Base-by-base conservation (phyloP, 371 early-diverging fungal genomes). In the Sporodiniella umbellata region DNA sequence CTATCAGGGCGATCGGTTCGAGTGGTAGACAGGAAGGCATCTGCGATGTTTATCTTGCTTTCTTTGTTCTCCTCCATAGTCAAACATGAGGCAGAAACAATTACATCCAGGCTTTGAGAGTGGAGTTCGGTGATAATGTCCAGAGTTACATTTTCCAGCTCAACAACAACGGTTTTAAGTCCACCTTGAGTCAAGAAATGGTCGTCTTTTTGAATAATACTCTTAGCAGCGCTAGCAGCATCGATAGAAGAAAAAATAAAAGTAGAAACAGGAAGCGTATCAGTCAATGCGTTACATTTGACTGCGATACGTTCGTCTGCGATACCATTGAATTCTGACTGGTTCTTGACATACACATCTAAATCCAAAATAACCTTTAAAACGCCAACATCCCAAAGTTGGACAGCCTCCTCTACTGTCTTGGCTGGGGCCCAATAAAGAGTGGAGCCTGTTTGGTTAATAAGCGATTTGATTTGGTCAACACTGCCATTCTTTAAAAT, bases 1-100 rank as follows among this genome's bases (percentile, higher is more conserved):
- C 90, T 93, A 68, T 96, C 97, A 14, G 86, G 48, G 22, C 98
- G 88, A 65, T 98, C 98, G 0, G 94, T 83, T 12, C 60, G 70
- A 10, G 84, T 68, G 11, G 75, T 72, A 21, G 86, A 79, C 43
- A 83, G 66, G 45, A 90, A 80, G 12, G 88, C 89, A 15, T 85
- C 80, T 0, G 80, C 89, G 28, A 91, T 52, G 55, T 85, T 84
- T 37, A 88, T 40, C n/a, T 61, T 52, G 14, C 10, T 22, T 8
- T 17, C 22, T n/a, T 54, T 62, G 22, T 58, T 22, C 2, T 58
- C 60, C 14, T 52, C 54, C n/a, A 65, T 61, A 3, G 78, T 70
- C 43, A 77, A 58, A 12, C 52, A 53, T 25, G 54, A 58, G 18
- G 65, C 56, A 39, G 72, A 51, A 30, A 78, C 56, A 24, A 75